Base-by-base conservation (phyloP, 257 asterid species). In the Oldenlandia corymbosa region DNA sequence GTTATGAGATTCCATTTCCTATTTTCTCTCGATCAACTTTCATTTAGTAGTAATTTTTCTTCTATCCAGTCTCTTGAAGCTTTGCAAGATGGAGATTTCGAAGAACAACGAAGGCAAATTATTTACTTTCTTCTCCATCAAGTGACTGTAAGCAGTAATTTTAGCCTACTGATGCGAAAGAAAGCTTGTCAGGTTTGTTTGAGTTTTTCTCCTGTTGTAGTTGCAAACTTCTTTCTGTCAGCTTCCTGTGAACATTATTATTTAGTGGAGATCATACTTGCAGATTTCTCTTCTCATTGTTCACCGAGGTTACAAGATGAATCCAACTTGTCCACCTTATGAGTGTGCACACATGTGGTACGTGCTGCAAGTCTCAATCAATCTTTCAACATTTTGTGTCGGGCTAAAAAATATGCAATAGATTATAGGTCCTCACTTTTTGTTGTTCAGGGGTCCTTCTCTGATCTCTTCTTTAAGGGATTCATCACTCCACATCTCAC, bases 281-380 rank as follows among this genome's bases (percentile, higher is more conserved):
- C 83, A 91, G 98, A 80, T 87, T 74, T 91, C 97, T 69, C 83
- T 87, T 79, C 82, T 85, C 72, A 84, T 89, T 77, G 73, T 87
- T 77, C 84, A 81, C 66, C 86, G 90, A 74, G 99, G 99, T 74
- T 92, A 92, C 83, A 81, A 68, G 78, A 92, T 92, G 90, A 85
- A 83, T 73, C 99, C 99, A 23, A 97, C 99, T 79, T 89, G 87
- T 69, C 97, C 99, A 43, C 97, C 99, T 72, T 82, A 75, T 71
- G 99, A 89, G 80, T 89, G 96, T 65, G 96, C 91, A 27, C 97
- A 92, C 76, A 89, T 92, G 95, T 92, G 99, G 99, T 92, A 84
- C 67, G 95, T 17, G 27, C 32, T 30, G n/a, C 17, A 39, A 37
- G 10, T 26, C 42, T 18, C 32, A 24, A 7, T 17, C 27, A 16